Evolutionary conservation across 1,284 basidiomycete genomes (phyloP).

Genomic region (Malassezia sympodialis): DNA sequence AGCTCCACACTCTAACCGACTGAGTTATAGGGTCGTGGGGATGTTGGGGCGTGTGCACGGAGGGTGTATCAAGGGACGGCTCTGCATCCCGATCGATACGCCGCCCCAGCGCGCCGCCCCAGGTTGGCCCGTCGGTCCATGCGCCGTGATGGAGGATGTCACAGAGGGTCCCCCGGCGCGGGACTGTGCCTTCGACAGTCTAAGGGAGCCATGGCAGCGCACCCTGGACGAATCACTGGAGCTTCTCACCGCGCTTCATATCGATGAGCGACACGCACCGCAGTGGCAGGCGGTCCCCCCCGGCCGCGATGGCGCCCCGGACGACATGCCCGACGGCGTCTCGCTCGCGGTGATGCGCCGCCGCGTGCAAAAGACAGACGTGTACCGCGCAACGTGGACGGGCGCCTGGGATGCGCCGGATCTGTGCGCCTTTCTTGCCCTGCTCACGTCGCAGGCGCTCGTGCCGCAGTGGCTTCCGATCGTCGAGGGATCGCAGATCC

Average conservation of each 20-base stretch:
- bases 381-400: constrained; percentile 73
- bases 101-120: background rate
- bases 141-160: constrained; percentile 12
- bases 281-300: constrained; percentile 21
- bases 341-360: constrained; percentile 51
- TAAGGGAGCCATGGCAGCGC: constrained; percentile 29
- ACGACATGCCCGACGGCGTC: constrained; percentile 3
- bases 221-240: constrained; percentile 28
- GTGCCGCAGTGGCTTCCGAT: constrained; percentile 64
- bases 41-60: background rate
- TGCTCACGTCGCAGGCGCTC: constrained; percentile 68
- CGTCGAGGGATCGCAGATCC: constrained; percentile 68
- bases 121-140: background rate
- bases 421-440: constrained; percentile 70
- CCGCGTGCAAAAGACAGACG: constrained; percentile 57
- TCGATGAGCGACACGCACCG: constrained; percentile 22
- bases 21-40: constrained; percentile 18
- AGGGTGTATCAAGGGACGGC: background rate
- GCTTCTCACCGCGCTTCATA: constrained; percentile 24
- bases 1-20: constrained; percentile 24
- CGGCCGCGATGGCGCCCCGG: constrained; percentile 16
- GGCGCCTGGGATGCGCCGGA: constrained; percentile 58
- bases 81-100: background rate
- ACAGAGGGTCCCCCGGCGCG: background rate
- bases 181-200: background rate